These are phyloP conservation scores for Patellaria atrata DNA, from an alignment of 495 filamentous ascomycete genomes.

Conservation along the genomic window DNA sequence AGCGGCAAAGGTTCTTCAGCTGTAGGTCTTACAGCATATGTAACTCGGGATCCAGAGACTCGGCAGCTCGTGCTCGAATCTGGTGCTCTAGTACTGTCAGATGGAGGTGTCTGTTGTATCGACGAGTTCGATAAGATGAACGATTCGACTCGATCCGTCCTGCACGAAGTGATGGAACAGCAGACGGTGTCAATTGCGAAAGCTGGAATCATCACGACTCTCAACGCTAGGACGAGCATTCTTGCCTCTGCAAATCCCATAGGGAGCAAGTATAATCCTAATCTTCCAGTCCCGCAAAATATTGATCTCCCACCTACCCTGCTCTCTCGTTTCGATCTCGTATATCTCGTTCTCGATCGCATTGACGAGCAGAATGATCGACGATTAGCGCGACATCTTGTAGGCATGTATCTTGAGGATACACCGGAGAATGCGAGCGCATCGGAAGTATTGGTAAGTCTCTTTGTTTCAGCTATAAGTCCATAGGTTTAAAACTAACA, in stretches of 20 bases:
- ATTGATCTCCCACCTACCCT: slow-evolving; percentile 94
- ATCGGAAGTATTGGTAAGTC: slow-evolving; percentile 64
- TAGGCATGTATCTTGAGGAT: slow-evolving; percentile 96
- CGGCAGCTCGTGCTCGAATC: slow-evolving; percentile 92
- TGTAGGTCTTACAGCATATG: slow-evolving; percentile 95
- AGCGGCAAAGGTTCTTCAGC: slow-evolving; percentile 95
- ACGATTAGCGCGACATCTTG: slow-evolving; percentile 75
- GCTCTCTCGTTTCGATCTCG: slow-evolving; percentile 88
- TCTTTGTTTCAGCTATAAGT: slow-evolving; percentile 3
- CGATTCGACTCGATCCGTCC: slow-evolving; percentile 82
- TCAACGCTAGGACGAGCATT: slow-evolving; percentile 89
- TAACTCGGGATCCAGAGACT: slow-evolving; percentile 89
- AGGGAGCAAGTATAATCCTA: slow-evolving; percentile 91
- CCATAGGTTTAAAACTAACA: slow-evolving; percentile 3
- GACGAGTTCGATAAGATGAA: slow-evolving; percentile 99
- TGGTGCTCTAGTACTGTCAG: slow-evolving; percentile 84
- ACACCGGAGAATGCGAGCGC: slow-evolving; percentile 68
- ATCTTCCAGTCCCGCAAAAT: slow-evolving; percentile 90
- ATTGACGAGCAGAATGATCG: slow-evolving; percentile 81
- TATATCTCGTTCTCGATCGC: slow-evolving; percentile 89
- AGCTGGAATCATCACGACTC: slow-evolving; percentile 94
- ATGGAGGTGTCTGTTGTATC: slow-evolving; percentile 96
- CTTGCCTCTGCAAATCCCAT: slow-evolving; percentile 96
- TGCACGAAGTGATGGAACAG: slow-evolving; percentile 99
- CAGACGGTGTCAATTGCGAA: slow-evolving; percentile 98